Evolutionary conservation across 257 asterid genomes (phyloP).

Genomic region (Nicotiana sylvestris): DNA sequence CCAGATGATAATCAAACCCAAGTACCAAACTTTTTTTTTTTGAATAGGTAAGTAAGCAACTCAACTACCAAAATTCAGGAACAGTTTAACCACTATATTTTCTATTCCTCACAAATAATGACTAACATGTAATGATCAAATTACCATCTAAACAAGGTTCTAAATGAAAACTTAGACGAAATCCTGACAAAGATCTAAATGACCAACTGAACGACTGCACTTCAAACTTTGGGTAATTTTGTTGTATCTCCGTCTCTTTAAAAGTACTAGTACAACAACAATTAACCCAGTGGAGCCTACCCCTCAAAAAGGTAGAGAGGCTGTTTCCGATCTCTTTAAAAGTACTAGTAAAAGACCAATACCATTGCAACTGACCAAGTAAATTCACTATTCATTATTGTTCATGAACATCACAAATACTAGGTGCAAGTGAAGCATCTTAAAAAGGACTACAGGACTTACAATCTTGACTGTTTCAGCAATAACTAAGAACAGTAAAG

Average conservation of each 20-base stretch:
- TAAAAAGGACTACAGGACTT: neutral
- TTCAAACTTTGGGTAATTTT: neutral
- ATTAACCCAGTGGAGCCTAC: too few relatives aligned
- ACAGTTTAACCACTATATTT: neutral
- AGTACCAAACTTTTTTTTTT: too few relatives aligned
- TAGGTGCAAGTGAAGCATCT: neutral
- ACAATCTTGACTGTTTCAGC: neutral
- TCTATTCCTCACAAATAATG: neutral
- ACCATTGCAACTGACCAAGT: neutral
- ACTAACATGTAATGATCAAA: neutral
- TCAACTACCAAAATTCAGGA: neutral
- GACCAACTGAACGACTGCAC: neutral
- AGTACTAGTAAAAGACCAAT: neutral
- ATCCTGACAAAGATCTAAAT: neutral
- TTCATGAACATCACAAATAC: neutral
- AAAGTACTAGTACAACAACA: neutral
- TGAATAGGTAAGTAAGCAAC: too few relatives aligned
- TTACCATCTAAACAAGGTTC: neutral
- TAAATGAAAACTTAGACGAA: neutral
- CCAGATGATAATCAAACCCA: neutral
- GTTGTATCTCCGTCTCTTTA: neutral
- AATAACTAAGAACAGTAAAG: neutral
- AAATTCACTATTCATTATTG: neutral
- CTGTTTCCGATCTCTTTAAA: neutral
- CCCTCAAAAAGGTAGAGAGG: too few relatives aligned